Base-by-base conservation (phyloP, 2,329 filamentous ascomycete genomes). In the Dactylellina leptospora region DNA sequence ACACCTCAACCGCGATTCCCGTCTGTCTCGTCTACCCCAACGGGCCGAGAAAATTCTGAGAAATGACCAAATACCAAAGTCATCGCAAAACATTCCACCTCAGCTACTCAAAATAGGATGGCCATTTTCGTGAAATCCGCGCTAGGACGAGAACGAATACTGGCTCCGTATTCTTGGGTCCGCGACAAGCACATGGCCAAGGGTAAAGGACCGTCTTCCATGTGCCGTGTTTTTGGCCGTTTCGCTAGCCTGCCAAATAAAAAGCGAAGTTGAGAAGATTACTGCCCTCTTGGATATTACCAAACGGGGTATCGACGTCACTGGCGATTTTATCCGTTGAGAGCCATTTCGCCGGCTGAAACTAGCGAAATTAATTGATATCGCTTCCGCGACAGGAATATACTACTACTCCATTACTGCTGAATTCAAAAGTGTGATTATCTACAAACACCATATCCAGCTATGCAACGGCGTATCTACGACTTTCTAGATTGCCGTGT, bases 211-310 rank as follows among this genome's bases (percentile, higher is more conserved):
- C 61, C 62, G 62, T 27, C 62, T 59, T 68, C 54, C 62, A 60
- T 68, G 54, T 68, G 62, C 62, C 62, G 62, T 68, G 62, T 59
- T 51, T 68, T 45, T 59, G 54, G 27, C 62, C 62, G 62, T 68
- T 68, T 68, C 62, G 62, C 62, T 68, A 59, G 62, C 36, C 16
- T 45, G n/a, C 13, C 16, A 45, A 45, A 11, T 40, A 51, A 53
- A 30, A 45, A 45, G 20, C 40, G 16, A 22, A 51, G 51, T 59
- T 44, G 61, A 66, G 30, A 16, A 50, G 51, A 42, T 18, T 10
- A n/a, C 59, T 5, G 28, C 10, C 2, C 36, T 11, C 36, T 40
- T n/a, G 36, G 13, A n/a, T 40, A 13, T 33, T 58, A 28, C 28
- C 45, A 36, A 28, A 45, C 53, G 38, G 6, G 10, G 36, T 30